phyloP scores from a whole-genome alignment of 2,329 filamentous ascomycete genomes.

The Pseudocercospora fijiensis region DNA sequence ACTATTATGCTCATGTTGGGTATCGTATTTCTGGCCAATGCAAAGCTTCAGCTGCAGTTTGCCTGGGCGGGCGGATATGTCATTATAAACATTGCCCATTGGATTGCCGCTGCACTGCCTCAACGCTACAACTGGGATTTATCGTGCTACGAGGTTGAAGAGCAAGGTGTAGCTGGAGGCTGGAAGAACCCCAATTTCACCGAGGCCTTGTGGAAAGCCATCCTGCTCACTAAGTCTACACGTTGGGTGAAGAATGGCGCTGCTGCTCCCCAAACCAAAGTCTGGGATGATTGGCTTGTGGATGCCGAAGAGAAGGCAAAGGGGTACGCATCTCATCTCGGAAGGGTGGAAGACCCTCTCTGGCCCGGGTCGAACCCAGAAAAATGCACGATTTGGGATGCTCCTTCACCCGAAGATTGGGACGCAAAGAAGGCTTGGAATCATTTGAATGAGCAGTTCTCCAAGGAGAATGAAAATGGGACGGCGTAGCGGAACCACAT shows the following conservation, averaged over 20 bases:
- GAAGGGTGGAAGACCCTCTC: conserved; percentile 1
- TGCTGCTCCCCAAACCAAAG: conserved; percentile 26
- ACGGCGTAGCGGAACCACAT: not conserved
- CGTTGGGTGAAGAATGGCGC: conserved; percentile 43
- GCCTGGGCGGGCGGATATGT: conserved; percentile 53
- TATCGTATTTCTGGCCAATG: conserved; percentile 53
- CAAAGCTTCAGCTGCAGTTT: conserved; percentile 49
- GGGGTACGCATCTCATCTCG: not conserved
- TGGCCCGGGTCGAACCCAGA: conserved; percentile 10
- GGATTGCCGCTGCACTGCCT: conserved; percentile 53
- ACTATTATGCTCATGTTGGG: conserved; percentile 55
- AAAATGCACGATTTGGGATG: conserved; percentile 16
- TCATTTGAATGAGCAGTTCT: conserved; percentile 8
- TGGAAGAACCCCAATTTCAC: conserved; percentile 46
- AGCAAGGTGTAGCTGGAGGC: conserved; percentile 35
- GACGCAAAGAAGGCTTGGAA: conserved; percentile 27
- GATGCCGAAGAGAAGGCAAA: conserved; percentile 23
- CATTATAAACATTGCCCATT: conserved; percentile 52
- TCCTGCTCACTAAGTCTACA: conserved; percentile 46
- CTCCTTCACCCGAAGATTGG: conserved; percentile 19
- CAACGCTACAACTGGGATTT: conserved; percentile 51
- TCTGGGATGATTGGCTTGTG: conserved; percentile 32
- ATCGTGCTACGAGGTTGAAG: conserved; percentile 44
- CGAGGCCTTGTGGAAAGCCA: conserved; percentile 51
- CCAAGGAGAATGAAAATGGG: not conserved